Base-by-base conservation (phyloP, 805 yeast genomes). In the Monosporozyma solicola region DNA sequence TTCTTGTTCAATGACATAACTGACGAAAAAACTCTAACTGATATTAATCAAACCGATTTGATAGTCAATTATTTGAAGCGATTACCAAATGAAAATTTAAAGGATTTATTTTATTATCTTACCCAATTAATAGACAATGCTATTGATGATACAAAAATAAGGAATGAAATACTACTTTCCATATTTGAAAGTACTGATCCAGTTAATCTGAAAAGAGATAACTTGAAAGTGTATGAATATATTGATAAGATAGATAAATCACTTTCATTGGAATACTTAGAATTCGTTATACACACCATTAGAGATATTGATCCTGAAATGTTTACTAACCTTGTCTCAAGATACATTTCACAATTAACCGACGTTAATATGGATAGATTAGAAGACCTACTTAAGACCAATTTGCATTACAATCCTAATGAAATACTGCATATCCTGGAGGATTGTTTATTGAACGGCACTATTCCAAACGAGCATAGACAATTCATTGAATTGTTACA, bases 181-280 rank as follows among this genome's bases (percentile, higher is more conserved):
- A 73, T 92, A 0, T 90, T 90, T 58, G 74, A 87, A 75, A 81
- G 79, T 53, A 85, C 84, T 51, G 73, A 85, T 0, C 74, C 77
- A 11, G 80, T 80, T 57, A 77, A 86, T 54, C 83, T 80, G 54
- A 71, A 79, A 13, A 76, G 84, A 51, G 78, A 86, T 56, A 75
- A 77, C 49, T 56, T 68, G 25, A 70, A 74, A 57, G 82, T 89
- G 0, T 70, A 83, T 48, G 75, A 78, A 1, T 84, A 71, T 61
- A 65, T 87, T n/a, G 55, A 67, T 8, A 51, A 61, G 1, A 61
- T 68, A 16, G 63, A 67, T 16, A 41, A 43, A 2, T 49, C 53
- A 5, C 53, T 77, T 32, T 69, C 76, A 8, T 55, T 74, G 6
- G 62, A 66, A 44, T 90, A 85, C 62, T 65, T 84, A 47, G 83